phyloP scores from a whole-genome alignment of 1,139 yeast genomes.

The Kodamaea suecica region DNA sequence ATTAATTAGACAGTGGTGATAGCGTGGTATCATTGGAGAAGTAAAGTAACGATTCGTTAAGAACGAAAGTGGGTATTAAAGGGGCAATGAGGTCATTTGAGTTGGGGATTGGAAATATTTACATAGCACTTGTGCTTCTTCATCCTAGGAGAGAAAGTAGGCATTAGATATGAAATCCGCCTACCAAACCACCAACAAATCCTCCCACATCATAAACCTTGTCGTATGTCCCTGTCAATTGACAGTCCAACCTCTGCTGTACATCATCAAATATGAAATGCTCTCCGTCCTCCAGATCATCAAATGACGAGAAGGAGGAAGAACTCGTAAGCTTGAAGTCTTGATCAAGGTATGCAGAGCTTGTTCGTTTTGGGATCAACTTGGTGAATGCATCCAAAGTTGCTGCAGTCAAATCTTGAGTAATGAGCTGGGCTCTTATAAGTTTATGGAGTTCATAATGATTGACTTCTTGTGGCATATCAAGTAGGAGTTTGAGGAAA shows the following conservation, averaged over 20 bases:
- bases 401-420: conserved; percentile 9
- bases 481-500: neutral
- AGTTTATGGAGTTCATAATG: conserved; percentile 15
- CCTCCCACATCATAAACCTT: conserved; percentile 27
- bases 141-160: neutral
- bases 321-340: conserved; percentile 11
- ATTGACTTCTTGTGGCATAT: conserved; percentile 4
- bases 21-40: neutral
- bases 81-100: neutral
- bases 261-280: conserved; percentile 25
- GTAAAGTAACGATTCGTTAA: neutral
- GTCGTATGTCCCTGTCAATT: conserved; percentile 22
- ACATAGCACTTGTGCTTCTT: neutral
- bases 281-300: conserved; percentile 11
- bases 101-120: neutral
- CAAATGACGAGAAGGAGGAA: conserved; percentile 9
- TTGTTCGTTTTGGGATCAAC: conserved; percentile 13
- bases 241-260: conserved; percentile 21
- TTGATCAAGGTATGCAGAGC: conserved; percentile 8
- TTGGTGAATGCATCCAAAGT: conserved; percentile 14
- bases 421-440: conserved; percentile 10
- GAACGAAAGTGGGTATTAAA: neutral
- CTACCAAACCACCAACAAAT: conserved; percentile 13
- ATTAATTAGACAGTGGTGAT: too few relatives aligned
- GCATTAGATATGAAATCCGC: conserved; percentile 7